Evolutionary conservation across 208 protist genomes (phyloP).

Genomic region (Leishmania major): DNA sequence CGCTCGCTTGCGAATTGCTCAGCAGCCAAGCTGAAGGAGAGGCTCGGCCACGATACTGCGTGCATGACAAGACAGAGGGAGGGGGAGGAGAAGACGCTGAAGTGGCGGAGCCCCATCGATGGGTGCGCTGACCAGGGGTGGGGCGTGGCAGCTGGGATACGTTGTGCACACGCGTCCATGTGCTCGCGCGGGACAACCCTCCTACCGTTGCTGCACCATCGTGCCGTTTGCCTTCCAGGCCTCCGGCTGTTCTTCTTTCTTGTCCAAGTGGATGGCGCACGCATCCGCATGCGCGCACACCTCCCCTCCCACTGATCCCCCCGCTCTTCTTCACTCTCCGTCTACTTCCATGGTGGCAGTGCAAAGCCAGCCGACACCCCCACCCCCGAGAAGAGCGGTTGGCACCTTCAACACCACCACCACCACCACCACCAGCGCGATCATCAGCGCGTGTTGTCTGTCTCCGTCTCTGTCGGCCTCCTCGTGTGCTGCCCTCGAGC

Average conservation of each 20-base stretch:
- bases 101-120: no score
- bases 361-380: background rate
- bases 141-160: background rate
- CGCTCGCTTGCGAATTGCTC: background rate
- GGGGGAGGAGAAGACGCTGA: background rate
- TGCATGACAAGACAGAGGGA: background rate
- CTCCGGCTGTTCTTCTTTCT: background rate
- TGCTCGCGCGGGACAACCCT: no score
- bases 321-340: background rate
- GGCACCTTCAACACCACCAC: background rate
- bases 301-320: background rate
- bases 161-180: background rate
- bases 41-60: background rate
- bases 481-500: background rate
- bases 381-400: background rate
- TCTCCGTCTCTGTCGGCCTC: background rate
- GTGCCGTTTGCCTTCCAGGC: background rate
- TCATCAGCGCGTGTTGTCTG: background rate
- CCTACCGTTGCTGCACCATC: no score
- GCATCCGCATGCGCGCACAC: background rate
- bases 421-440: background rate
- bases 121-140: background rate
- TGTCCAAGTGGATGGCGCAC: no score
- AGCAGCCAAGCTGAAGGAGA: background rate
- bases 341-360: background rate